These are phyloP conservation scores for Penicillium coffeae DNA, from an alignment of 495 filamentous ascomycete species.

Conservation along the genomic window DNA sequence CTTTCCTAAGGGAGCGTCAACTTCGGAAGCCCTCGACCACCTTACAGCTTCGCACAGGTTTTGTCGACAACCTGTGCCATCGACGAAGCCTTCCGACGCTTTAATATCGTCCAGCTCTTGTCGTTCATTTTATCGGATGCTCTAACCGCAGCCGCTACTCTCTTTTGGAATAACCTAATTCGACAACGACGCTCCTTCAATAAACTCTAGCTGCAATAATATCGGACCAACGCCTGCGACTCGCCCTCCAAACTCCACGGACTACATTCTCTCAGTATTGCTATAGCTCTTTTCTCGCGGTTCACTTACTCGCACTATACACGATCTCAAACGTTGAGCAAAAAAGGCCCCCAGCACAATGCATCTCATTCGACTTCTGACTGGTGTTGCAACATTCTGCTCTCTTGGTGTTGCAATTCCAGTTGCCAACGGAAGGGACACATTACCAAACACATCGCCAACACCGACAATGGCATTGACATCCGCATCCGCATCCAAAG, in stretches of 20 bases:
- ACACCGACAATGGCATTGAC: constrained; percentile 2
- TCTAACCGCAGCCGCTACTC: constrained; percentile 2
- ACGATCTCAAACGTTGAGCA: too few species aligned
- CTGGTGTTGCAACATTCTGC: neutral
- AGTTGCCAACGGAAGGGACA: constrained; percentile 3
- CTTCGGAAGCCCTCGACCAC: neutral
- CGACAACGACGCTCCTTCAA: neutral
- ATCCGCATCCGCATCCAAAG: neutral
- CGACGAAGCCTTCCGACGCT: constrained; percentile 2
- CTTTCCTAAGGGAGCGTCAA: too few species aligned
- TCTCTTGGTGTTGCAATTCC: constrained; percentile 1
- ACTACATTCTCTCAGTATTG: neutral
- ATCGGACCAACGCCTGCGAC: neutral
- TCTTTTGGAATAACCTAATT: constrained; percentile 7
- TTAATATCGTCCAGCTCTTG: constrained; percentile 17
- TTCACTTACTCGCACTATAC: neutral
- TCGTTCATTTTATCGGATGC: constrained; percentile 16
- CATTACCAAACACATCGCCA: too few species aligned
- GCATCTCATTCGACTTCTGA: neutral
- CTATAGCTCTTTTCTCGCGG: neutral
- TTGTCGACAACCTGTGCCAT: constrained; percentile 1
- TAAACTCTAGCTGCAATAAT: constrained; percentile 1
- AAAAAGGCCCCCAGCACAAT: neutral
- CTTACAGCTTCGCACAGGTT: neutral
- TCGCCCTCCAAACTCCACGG: neutral